A percentile compares a stretch with the other conserved stretches of the same genome.
Evolutionary conservation across 441 rosid species (phyloP).

Genomic region (Jatropha podagrica): DNA sequence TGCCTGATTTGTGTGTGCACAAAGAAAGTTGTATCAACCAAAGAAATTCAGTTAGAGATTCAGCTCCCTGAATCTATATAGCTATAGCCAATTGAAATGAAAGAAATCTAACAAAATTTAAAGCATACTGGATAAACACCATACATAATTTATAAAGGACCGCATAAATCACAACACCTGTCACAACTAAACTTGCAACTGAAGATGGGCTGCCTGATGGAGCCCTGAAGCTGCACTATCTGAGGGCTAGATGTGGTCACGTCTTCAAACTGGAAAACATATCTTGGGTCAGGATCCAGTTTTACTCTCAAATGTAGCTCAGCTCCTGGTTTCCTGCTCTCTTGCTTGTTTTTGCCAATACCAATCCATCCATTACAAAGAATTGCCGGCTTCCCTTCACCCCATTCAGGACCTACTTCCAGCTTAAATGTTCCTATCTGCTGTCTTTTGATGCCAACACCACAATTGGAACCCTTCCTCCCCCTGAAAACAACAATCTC

Average conservation of each 20-base stretch:
- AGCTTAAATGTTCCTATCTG: constrained; percentile 80
- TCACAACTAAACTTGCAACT: constrained; percentile 92
- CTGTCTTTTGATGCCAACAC: constrained; percentile 75
- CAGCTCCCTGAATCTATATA: not conserved
- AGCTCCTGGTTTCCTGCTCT: constrained; percentile 52
- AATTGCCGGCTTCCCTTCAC: constrained; percentile 64
- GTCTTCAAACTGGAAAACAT: constrained; percentile 92
- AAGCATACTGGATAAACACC: not conserved
- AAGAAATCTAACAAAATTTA: not conserved
- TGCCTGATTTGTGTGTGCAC: not conserved
- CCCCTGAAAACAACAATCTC: constrained; percentile 67
- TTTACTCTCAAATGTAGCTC: constrained; percentile 88
- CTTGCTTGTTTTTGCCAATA: constrained; percentile 76
- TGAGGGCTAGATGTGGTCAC: constrained; percentile 81
- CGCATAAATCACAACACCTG: constrained; percentile 49
- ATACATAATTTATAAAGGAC: not conserved
- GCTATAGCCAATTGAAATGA: not conserved
- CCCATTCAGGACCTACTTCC: constrained; percentile 91
- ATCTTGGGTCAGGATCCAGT: constrained; percentile 93
- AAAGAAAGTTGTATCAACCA: not conserved
- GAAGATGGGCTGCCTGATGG: constrained; percentile 86
- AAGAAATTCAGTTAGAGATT: not conserved
- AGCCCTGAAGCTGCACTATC: constrained; percentile 91
- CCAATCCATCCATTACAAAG: constrained; percentile 90
- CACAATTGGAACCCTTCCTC: constrained; percentile 68